Percentiles rank a stretch among this genome's conserved stretches.
These are phyloP conservation scores for Sphagnurus paluster DNA, from an alignment of 1,284 basidiomycete genomes.

Conservation along the genomic window DNA sequence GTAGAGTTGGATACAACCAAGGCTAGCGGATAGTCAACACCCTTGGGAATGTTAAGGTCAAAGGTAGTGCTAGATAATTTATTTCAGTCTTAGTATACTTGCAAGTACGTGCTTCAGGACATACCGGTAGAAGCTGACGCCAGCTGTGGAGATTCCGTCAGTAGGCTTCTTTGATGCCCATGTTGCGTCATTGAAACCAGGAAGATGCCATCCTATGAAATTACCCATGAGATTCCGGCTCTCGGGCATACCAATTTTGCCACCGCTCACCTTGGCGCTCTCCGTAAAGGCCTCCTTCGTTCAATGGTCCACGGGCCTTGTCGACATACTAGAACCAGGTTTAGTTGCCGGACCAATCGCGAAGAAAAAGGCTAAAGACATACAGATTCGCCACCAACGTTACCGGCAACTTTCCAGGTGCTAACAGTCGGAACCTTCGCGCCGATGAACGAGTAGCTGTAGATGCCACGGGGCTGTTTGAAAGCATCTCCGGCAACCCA, in stretches of 20 bases:
- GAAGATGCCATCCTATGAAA: slow-evolving; percentile 45
- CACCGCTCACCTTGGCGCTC: slow-evolving; percentile 42
- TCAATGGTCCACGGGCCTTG: slow-evolving; percentile 43
- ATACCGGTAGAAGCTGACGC: slow-evolving; percentile 47
- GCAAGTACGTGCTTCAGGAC: not conserved
- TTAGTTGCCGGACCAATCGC: slow-evolving; percentile 5
- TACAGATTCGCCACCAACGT: slow-evolving; percentile 47
- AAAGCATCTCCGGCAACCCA: slow-evolving; percentile 40
- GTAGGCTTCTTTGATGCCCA: slow-evolving; percentile 45
- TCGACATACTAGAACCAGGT: slow-evolving; percentile 34
- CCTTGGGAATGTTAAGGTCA: slow-evolving; percentile 39
- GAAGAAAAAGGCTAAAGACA: slow-evolving; percentile 11
- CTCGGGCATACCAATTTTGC: not conserved
- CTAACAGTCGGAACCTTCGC: slow-evolving; percentile 33
- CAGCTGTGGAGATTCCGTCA: slow-evolving; percentile 36
- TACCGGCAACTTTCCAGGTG: slow-evolving; percentile 49
- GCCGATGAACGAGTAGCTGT: slow-evolving; percentile 43
- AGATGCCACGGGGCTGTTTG: slow-evolving; percentile 46
- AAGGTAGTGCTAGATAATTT: slow-evolving; percentile 39
- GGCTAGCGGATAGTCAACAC: slow-evolving; percentile 50
- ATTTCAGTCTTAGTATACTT: not conserved
- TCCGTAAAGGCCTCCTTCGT: slow-evolving; percentile 49
- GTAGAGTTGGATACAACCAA: slow-evolving; percentile 40
- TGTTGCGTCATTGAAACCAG: slow-evolving; percentile 44
- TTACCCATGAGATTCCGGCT: not conserved